Evolutionary conservation across 208 protist species (phyloP).

Genomic region (Leishmania martiniquensis): DNA sequence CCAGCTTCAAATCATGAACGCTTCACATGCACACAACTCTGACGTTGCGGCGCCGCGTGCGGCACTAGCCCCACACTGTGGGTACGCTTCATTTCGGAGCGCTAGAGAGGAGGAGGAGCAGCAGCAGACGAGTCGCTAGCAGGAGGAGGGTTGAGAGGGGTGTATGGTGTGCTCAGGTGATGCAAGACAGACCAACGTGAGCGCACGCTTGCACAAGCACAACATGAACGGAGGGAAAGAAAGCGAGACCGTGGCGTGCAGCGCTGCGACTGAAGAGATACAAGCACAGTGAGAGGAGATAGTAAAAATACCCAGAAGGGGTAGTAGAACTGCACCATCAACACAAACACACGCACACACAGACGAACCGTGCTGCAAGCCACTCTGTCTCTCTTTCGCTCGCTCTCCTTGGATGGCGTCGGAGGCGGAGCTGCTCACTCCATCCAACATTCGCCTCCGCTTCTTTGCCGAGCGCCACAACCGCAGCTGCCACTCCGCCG

Average conservation of each 20-base stretch:
- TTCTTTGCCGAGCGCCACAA: neutral
- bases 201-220: neutral
- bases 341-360: neutral
- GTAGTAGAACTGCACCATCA: neutral
- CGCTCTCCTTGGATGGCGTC: neutral
- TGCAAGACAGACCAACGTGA: neutral
- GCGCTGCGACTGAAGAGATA: no score
- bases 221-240: neutral
- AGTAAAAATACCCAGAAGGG: neutral
- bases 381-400: neutral
- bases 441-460: neutral
- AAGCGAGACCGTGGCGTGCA: neutral
- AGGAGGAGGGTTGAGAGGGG: neutral
- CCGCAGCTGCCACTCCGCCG: neutral
- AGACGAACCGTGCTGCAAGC: no score
- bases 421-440: neutral
- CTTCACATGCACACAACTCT: neutral
- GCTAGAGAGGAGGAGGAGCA: neutral
- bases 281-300: neutral
- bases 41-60: no score
- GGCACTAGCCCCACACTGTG: neutral
- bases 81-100: neutral
- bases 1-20: no score
- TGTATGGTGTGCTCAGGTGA: neutral
- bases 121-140: neutral